Percentiles rank a stretch among this genome's conserved stretches.
Conservation (phyloP, 257 asterid species). For the Paulownia fortunei region DNA sequence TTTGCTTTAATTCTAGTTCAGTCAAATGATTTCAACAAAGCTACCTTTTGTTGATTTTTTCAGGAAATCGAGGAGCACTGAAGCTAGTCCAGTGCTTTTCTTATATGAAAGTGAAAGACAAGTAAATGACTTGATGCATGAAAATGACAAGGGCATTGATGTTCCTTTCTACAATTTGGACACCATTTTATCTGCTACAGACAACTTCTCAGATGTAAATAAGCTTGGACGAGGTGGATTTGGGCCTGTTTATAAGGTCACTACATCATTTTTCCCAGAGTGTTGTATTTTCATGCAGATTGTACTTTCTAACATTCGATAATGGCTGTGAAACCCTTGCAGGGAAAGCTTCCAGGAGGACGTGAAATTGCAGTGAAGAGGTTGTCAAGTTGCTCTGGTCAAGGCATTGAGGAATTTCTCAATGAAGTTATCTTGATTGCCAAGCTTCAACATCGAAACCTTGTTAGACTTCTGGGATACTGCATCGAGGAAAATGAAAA, state of each 20-base stretch:
- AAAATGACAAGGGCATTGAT: conserved; percentile 42
- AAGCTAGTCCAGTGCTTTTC: conserved; percentile 17
- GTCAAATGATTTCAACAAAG: not conserved
- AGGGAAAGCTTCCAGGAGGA: conserved; percentile 53
- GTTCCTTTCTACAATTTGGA: conserved; percentile 48
- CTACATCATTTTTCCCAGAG: not conserved
- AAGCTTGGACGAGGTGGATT: conserved; percentile 75
- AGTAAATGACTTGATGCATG: conserved; percentile 34
- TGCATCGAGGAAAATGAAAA: conserved; percentile 48
- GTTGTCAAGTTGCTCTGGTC: conserved; percentile 42
- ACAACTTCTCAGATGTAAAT: conserved; percentile 51
- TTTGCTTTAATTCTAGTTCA: not conserved
- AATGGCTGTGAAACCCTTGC: not conserved
- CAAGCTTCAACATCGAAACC: conserved; percentile 57
- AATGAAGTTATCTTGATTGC: conserved; percentile 52
- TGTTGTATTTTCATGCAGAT: not conserved
- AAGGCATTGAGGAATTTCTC: conserved; percentile 51
- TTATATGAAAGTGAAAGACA: conserved; percentile 30
- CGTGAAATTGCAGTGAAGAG: conserved; percentile 54
- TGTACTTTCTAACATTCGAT: not conserved
- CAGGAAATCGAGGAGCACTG: conserved; percentile 22
- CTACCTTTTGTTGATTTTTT: not conserved
- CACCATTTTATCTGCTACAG: conserved; percentile 55
- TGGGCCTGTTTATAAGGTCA: conserved; percentile 70
- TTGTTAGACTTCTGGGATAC: conserved; percentile 53